These are phyloP conservation scores for Thermochaetoides thermophila DNA, from an alignment of 495 filamentous ascomycete species.

Conservation along the genomic window DNA sequence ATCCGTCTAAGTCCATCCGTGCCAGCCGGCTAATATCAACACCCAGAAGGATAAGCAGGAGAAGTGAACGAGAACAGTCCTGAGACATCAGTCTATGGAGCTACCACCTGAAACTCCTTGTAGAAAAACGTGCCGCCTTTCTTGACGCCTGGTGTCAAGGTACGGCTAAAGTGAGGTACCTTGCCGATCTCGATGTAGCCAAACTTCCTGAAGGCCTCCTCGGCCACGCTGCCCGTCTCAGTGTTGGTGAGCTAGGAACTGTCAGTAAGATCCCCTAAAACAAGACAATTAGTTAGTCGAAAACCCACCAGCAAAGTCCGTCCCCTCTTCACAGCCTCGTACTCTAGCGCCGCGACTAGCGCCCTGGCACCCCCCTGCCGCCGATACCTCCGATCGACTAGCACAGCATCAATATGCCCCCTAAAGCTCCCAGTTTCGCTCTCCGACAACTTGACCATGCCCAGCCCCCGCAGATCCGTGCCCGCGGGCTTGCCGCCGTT, in stretches of 20 bases:
- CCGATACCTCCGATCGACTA: constrained; percentile 19
- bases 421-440: constrained; percentile 23
- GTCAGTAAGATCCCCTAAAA: background rate
- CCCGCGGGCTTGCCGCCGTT: constrained; percentile 12
- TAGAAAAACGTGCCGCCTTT: constrained; percentile 28
- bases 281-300: background rate
- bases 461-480: constrained; percentile 22
- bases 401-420: constrained; percentile 24
- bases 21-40: constrained; percentile 1
- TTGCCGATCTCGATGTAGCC: constrained; percentile 24
- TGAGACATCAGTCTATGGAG: background rate
- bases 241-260: constrained; percentile 17
- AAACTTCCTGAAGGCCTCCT: constrained; percentile 20
- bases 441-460: constrained; percentile 22
- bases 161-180: constrained; percentile 21
- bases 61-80: background rate
- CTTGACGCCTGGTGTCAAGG: constrained; percentile 11
- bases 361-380: constrained; percentile 17
- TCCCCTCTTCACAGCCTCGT: constrained; percentile 20
- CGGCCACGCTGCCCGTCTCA: constrained; percentile 22
- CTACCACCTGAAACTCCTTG: constrained; percentile 16
- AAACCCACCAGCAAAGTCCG: constrained; percentile 23
- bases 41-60: background rate
- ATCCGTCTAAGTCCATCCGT: constrained; percentile 5
- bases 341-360: constrained; percentile 23